phyloP scores from a whole-genome alignment of 306 rosid species.

The Senna tora region DNA sequence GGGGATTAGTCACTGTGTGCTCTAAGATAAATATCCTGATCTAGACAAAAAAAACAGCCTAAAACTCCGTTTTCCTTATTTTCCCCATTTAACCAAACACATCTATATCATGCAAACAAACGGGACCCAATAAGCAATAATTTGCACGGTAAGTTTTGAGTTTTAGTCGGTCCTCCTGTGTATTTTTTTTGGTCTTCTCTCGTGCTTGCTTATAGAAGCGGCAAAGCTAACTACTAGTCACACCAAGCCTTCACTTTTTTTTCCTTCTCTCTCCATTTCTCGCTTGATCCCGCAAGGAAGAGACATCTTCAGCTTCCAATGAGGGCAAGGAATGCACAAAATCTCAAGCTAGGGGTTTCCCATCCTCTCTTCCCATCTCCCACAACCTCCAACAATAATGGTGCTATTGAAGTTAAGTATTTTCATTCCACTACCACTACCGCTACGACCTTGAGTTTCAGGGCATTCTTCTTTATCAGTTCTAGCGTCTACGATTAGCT shows the following conservation, averaged over 20 bases:
- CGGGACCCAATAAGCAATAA: neutral
- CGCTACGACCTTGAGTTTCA: neutral
- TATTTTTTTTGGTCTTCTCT: slow-evolving; percentile 43
- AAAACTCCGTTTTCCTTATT: no score
- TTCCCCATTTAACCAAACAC: no score
- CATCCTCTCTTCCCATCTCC: neutral
- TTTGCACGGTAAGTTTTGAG: slow-evolving; percentile 26
- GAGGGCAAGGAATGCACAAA: slow-evolving; percentile 58
- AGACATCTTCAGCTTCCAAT: slow-evolving; percentile 55
- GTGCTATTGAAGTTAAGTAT: slow-evolving; percentile 29
- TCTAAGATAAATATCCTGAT: no score
- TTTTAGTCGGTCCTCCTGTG: slow-evolving; percentile 33
- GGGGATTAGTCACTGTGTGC: no score
- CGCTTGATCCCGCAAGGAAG: slow-evolving; percentile 55
- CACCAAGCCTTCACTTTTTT: slow-evolving; percentile 43
- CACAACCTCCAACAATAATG: slow-evolving; percentile 32
- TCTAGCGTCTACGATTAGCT: slow-evolving; percentile 14
- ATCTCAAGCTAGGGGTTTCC: slow-evolving; percentile 40
- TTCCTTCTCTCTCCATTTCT: slow-evolving; percentile 30
- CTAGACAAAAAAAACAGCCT: no score
- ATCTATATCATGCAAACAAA: no score
- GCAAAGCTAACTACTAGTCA: slow-evolving; percentile 61
- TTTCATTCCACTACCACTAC: no score
- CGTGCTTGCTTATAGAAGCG: slow-evolving; percentile 70
- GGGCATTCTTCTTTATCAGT: slow-evolving; percentile 21